Evolutionary conservation across 495 filamentous ascomycete species (phyloP).

Genomic region (Lepraria neglecta): DNA sequence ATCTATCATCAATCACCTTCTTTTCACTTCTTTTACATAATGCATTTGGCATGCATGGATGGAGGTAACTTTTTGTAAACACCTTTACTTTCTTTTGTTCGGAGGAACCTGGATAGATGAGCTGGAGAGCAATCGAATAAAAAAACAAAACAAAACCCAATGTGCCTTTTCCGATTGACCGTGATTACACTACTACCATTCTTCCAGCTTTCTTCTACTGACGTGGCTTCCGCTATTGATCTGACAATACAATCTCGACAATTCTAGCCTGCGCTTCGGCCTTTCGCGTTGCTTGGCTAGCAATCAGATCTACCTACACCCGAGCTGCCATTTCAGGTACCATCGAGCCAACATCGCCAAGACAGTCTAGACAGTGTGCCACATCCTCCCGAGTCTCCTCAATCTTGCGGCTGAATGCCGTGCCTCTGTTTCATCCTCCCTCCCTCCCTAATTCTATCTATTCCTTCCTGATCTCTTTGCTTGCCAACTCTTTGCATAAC

Average conservation of each 20-base stretch:
- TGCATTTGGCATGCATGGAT: constrained; percentile 10
- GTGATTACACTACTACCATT: neutral
- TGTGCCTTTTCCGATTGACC: neutral
- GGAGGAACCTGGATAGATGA: constrained; percentile 10
- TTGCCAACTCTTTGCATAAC: too few species aligned
- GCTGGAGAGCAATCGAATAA: constrained; percentile 9
- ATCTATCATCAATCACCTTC: constrained; percentile 10
- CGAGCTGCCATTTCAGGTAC: too few species aligned
- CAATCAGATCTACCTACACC: too few species aligned
- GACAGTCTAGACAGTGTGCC: too few species aligned
- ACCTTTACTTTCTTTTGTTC: constrained; percentile 6
- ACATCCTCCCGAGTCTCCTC: too few species aligned
- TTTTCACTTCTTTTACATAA: constrained; percentile 20
- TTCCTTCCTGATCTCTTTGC: too few species aligned
- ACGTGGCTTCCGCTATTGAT: neutral
- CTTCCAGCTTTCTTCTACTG: neutral
- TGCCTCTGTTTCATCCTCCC: too few species aligned
- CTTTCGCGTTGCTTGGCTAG: too few species aligned
- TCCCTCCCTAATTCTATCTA: too few species aligned
- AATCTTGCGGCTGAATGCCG: too few species aligned
- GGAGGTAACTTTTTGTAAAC: constrained; percentile 16
- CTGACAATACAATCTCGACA: neutral
- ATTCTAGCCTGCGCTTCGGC: too few species aligned
- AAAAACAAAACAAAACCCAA: constrained; percentile 13
- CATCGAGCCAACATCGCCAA: too few species aligned